Conservation (phyloP, 805 yeast genomes). For the Cyberlindnera japonica region DNA sequence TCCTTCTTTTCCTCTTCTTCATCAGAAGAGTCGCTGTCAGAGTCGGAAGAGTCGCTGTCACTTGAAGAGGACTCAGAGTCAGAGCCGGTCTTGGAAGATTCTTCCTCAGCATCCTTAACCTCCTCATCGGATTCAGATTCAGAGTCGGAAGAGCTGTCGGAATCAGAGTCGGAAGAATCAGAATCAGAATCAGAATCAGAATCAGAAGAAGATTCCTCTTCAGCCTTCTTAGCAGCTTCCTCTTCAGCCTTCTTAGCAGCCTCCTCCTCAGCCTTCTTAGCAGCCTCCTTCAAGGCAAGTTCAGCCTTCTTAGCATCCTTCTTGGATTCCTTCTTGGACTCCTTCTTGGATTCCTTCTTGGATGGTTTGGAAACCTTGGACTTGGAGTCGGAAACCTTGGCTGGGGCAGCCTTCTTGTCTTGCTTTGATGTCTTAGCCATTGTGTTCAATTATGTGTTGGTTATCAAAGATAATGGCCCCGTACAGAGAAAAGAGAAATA, state of each 20-base stretch:
- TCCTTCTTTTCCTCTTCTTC: conserved; percentile 15
- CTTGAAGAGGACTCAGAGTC: neutral
- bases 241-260: conserved; percentile 25
- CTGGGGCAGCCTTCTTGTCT: conserved; percentile 19
- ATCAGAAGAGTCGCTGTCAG: conserved; percentile 20
- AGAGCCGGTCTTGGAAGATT: conserved; percentile 8
- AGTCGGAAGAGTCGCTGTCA: conserved; percentile 7
- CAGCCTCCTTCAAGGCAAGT: conserved; percentile 26
- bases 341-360: conserved; percentile 27
- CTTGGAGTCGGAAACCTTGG: conserved; percentile 19
- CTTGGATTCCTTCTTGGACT: too few species aligned
- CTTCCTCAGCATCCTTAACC: conserved; percentile 12
- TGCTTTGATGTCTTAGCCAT: conserved; percentile 26
- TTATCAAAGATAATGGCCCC: neutral
- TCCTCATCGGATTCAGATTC: conserved; percentile 18
- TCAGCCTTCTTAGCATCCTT: conserved; percentile 30
- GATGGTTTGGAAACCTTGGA: conserved; percentile 26
- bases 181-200: conserved; percentile 22
- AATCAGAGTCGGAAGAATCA: conserved; percentile 16
- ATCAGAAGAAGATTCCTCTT: conserved; percentile 28
- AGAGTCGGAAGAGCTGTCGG: conserved; percentile 26
- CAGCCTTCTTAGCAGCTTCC: conserved; percentile 26
- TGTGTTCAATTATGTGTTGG: conserved; percentile 2
- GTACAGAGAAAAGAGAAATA: neutral
- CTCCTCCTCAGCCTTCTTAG: too few species aligned